Conservation (phyloP, 768 basidiomycete species). For the Lyophyllum shimeji region DNA sequence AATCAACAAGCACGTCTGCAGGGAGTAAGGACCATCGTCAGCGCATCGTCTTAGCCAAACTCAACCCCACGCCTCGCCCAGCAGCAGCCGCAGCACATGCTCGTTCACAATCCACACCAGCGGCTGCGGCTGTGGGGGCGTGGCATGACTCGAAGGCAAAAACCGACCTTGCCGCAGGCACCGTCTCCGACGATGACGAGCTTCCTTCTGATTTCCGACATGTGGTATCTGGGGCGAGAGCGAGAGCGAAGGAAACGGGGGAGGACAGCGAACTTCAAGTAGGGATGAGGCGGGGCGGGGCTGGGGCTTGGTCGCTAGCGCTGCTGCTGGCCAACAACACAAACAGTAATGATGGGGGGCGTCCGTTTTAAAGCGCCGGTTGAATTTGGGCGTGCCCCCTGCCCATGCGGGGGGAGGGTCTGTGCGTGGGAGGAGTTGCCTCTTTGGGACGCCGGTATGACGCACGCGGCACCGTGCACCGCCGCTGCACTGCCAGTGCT, state of each 20-base stretch:
- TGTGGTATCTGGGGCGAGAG: slow-evolving; percentile 36
- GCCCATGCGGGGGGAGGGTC: slow-evolving; percentile 6
- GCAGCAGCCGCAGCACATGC: too few species aligned
- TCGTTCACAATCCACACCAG: too few species aligned
- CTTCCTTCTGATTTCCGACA: slow-evolving; percentile 98
- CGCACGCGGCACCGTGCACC: background rate
- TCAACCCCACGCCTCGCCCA: too few species aligned
- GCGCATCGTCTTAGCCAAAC: background rate
- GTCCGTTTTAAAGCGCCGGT: slow-evolving; percentile 24
- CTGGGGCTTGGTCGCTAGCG: slow-evolving; percentile 10
- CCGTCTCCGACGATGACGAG: slow-evolving; percentile 99
- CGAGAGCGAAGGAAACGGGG: background rate
- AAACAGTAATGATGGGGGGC: slow-evolving; percentile 2
- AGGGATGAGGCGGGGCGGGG: background rate
- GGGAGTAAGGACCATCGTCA: slow-evolving; percentile 1
- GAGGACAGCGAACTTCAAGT: background rate
- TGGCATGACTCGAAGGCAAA: background rate
- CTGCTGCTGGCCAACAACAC: slow-evolving; percentile 18
- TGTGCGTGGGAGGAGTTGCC: slow-evolving; percentile 21
- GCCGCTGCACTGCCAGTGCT: background rate
- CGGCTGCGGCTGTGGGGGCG: background rate
- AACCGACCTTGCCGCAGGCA: slow-evolving; percentile 86
- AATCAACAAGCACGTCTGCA: slow-evolving; percentile 88
- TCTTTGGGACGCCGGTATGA: background rate
- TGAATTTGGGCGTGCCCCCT: slow-evolving; percentile 11